Percentiles rank a stretch among this genome's conserved stretches.
These are phyloP conservation scores for Boletus insuetus DNA, from an alignment of 768 basidiomycete genomes.

Conservation along the genomic window DNA sequence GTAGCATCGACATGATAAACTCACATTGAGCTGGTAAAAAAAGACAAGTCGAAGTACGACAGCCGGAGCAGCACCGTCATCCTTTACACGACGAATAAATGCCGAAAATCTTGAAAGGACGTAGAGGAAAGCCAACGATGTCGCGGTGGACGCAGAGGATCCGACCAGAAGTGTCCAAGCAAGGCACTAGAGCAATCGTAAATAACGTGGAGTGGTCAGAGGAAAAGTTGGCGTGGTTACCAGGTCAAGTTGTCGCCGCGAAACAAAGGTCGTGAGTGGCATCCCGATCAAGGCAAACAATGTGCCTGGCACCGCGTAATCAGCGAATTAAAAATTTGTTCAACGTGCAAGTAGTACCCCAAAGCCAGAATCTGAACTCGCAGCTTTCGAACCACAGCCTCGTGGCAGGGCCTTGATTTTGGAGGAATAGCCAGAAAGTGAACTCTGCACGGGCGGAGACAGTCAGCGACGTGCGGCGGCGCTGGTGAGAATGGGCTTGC, in stretches of 20 bases:
- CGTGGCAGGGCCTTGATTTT: slow-evolving; percentile 70
- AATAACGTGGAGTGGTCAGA: slow-evolving; percentile 4
- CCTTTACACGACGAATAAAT: slow-evolving; percentile 69
- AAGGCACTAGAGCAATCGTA: slow-evolving; percentile 46
- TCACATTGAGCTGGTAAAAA: slow-evolving; percentile 77
- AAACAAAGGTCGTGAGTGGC: slow-evolving; percentile 64
- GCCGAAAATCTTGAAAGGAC: slow-evolving; percentile 68
- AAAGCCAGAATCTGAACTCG: slow-evolving; percentile 73
- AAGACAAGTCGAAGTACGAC: slow-evolving; percentile 72
- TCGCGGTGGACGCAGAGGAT: slow-evolving; percentile 59
- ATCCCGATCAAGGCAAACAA: slow-evolving; percentile 62
- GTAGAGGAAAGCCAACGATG: slow-evolving; percentile 68
- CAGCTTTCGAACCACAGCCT: slow-evolving; percentile 78
- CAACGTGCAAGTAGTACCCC: slow-evolving; percentile 41
- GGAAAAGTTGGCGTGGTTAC: slow-evolving; percentile 33
- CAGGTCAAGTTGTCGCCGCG: slow-evolving; percentile 55
- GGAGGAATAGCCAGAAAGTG: slow-evolving; percentile 79
- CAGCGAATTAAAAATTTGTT: slow-evolving; percentile 8
- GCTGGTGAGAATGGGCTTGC: slow-evolving; percentile 31
- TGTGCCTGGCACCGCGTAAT: slow-evolving; percentile 47
- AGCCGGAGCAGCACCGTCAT: slow-evolving; percentile 69
- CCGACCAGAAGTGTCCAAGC: slow-evolving; percentile 79
- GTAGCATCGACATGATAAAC: slow-evolving; percentile 25
- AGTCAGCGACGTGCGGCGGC: slow-evolving; percentile 4
- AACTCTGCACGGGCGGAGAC: slow-evolving; percentile 48